Percentiles rank a stretch among this genome's conserved stretches.
Conservation (phyloP, 495 filamentous ascomycete species). For the Talaromyces stipitatus region DNA sequence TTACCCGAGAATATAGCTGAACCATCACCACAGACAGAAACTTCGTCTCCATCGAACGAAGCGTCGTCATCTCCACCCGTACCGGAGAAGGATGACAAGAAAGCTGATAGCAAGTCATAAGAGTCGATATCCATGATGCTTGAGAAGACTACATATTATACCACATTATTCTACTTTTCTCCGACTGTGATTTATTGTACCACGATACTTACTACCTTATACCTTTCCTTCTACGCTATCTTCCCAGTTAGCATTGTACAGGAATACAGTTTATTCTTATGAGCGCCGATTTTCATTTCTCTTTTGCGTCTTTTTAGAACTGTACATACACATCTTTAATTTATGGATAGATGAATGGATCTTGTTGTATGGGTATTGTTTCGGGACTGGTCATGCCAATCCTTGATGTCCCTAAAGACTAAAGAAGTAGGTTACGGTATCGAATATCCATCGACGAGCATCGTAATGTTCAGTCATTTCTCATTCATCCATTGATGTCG, state of each 20-base stretch:
- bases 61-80: not conserved
- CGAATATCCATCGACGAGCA: not conserved
- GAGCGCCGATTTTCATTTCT: not conserved
- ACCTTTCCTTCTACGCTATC: not conserved
- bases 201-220: not conserved
- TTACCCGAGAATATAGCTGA: not conserved
- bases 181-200: not conserved
- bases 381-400: not conserved
- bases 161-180: not conserved
- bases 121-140: not conserved
- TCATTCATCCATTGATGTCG: not conserved
- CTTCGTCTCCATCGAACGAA: not conserved
- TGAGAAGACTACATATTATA: not conserved
- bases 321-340: not conserved
- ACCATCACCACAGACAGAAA: not conserved
- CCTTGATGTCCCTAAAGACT: not conserved
- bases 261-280: not conserved
- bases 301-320: not conserved
- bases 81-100: constrained; percentile 4
- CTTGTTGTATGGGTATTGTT: not conserved
- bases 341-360: not conserved
- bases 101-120: not conserved
- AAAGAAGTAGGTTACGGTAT: not conserved
- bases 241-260: not conserved
- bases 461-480: no score